phyloP scores from a whole-genome alignment of 805 yeast genomes.

The Zygoascus bituminiphila region DNA sequence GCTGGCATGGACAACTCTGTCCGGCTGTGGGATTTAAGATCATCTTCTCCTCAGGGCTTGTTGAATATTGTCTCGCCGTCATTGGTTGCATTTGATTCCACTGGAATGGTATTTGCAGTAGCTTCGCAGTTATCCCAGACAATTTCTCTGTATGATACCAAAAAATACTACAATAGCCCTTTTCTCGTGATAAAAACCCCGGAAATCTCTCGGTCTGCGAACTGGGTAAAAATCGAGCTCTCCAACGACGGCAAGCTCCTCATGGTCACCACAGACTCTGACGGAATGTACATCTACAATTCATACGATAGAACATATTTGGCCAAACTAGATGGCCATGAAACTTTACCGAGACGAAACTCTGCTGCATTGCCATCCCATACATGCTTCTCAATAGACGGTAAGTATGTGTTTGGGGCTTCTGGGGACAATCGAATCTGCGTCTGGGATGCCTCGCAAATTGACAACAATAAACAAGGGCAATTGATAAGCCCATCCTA shows the following conservation, averaged over 20 bases:
- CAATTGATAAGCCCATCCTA: slow-evolving; percentile 19
- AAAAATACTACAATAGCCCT: slow-evolving; percentile 49
- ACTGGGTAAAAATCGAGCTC: slow-evolving; percentile 65
- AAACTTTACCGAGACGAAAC: slow-evolving; percentile 34
- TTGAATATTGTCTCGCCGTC: slow-evolving; percentile 48
- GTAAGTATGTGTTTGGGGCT: slow-evolving; percentile 52
- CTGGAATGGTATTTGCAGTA: slow-evolving; percentile 73
- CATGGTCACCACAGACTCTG: slow-evolving; percentile 48
- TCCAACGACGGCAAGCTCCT: slow-evolving; percentile 67
- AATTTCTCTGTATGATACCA: slow-evolving; percentile 53
- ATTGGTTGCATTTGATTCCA: slow-evolving; percentile 69
- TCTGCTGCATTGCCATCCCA: slow-evolving; percentile 46
- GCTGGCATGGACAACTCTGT: slow-evolving; percentile 73
- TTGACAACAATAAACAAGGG: slow-evolving; percentile 9
- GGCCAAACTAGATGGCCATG: slow-evolving; percentile 41
- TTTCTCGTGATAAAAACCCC: slow-evolving; percentile 38
- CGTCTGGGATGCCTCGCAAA: slow-evolving; percentile 40
- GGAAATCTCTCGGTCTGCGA: slow-evolving; percentile 27
- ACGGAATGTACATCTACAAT: slow-evolving; percentile 56
- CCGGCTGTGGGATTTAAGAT: slow-evolving; percentile 78
- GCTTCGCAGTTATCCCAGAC: slow-evolving; percentile 39
- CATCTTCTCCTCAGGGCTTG: slow-evolving; percentile 38
- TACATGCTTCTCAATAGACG: slow-evolving; percentile 60
- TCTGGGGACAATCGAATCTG: slow-evolving; percentile 45
- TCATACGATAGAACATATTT: slow-evolving; percentile 54